A percentile compares a stretch with the other conserved stretches of the same genome.
Evolutionary conservation across 2,329 filamentous ascomycete genomes (phyloP).

Genomic region (Tetracladium maxilliforme): DNA sequence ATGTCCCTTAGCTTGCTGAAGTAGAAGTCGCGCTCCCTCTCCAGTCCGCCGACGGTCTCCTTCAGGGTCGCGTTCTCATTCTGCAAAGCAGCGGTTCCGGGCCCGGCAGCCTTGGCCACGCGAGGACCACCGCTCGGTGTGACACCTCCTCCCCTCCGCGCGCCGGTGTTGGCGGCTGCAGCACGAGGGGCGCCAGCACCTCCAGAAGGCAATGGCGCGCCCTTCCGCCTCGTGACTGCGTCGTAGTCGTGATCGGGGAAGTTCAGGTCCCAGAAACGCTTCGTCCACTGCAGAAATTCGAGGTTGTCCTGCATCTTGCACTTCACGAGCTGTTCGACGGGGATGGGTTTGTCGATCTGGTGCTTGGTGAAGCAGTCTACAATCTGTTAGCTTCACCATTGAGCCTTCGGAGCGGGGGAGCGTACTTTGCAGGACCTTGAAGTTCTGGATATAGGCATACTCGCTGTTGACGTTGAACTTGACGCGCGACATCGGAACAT

Average conservation of each 20-base stretch:
- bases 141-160: constrained; percentile 25
- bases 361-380: constrained; percentile 74
- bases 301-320: constrained; percentile 99
- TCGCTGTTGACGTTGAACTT: constrained; percentile 98
- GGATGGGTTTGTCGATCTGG: constrained; percentile 76
- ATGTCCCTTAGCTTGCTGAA: constrained; percentile 98
- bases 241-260: constrained; percentile 97
- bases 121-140: constrained; percentile 25
- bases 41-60: constrained; percentile 87
- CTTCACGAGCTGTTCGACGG: constrained; percentile 79
- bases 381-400: constrained; percentile 5
- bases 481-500: constrained; percentile 88
- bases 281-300: constrained; percentile 94
- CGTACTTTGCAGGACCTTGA: constrained; percentile 89
- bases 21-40: constrained; percentile 97
- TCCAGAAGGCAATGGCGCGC: too few relatives aligned
- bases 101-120: constrained; percentile 30
- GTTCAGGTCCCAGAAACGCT: constrained; percentile 96
- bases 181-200: constrained; percentile 37
- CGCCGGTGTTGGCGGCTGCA: constrained; percentile 22
- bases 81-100: constrained; percentile 57
- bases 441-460: constrained; percentile 96
- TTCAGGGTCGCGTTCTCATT: constrained; percentile 81
- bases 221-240: constrained; percentile 73
- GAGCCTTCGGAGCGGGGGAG: constrained; percentile 1